These are phyloP conservation scores for Teratosphaeria destructans DNA, from an alignment of 2,329 filamentous ascomycete genomes.

Conservation along the genomic window DNA sequence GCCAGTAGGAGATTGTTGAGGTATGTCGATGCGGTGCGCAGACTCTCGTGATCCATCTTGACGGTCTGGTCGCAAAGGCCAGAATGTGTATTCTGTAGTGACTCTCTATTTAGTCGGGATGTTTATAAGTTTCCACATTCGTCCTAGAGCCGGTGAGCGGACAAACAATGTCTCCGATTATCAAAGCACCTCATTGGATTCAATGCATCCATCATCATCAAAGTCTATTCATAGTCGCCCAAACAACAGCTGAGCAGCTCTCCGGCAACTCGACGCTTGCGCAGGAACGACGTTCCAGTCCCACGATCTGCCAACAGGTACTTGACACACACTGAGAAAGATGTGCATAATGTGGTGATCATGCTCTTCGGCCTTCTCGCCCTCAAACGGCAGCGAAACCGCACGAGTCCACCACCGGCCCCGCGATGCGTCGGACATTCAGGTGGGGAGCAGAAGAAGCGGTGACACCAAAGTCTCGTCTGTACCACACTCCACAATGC, in stretches of 20 bases:
- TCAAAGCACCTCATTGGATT: not conserved
- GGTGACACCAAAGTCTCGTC: not conserved
- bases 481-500: not conserved
- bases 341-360: not conserved
- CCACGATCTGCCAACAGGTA: not conserved
- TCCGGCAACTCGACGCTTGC: not conserved
- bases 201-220: not conserved
- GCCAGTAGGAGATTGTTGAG: slow-evolving; percentile 57
- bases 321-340: not conserved
- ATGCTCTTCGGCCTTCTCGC: not conserved
- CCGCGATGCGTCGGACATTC: not conserved
- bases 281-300: not conserved
- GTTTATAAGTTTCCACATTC: not conserved
- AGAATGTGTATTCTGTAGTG: not conserved
- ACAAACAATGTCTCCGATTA: not conserved
- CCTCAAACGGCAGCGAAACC: not conserved
- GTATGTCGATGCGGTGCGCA: slow-evolving; percentile 52
- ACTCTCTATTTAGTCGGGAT: not conserved
- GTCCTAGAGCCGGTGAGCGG: not conserved
- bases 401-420: not conserved
- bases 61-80: not conserved
- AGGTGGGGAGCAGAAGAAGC: slow-evolving; percentile 7
- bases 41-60: slow-evolving; percentile 38
- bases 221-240: not conserved
- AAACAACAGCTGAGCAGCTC: not conserved